phyloP scores from a whole-genome alignment of 441 rosid genomes.

The Populus hybrid region DNA sequence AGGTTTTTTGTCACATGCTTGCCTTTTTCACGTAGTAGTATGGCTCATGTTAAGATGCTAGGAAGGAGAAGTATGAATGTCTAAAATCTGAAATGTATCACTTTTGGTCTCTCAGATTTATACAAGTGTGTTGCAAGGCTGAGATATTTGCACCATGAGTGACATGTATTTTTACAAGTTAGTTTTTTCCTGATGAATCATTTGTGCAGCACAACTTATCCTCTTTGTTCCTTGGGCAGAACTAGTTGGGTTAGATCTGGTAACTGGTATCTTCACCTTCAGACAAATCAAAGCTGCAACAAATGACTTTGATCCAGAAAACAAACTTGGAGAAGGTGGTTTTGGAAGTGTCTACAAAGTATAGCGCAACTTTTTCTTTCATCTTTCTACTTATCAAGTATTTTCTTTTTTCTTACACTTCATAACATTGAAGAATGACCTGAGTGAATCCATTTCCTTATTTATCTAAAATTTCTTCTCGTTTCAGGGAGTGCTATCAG shows the following conservation, averaged over 20 bases:
- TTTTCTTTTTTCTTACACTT: background rate
- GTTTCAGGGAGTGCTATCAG: conserved; percentile 52
- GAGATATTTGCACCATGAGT: no score
- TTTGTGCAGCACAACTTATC: background rate
- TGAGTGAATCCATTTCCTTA: background rate
- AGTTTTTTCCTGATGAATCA: no score
- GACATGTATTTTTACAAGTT: no score
- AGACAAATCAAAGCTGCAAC: conserved; percentile 30
- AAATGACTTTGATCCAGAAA: conserved; percentile 22
- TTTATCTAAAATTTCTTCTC: background rate
- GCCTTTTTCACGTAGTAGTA: no score
- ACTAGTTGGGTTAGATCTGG: conserved; percentile 14
- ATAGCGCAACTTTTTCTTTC: no score
- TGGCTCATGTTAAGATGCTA: no score
- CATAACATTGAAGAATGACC: background rate
- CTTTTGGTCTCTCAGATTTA: no score
- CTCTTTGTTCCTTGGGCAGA: conserved; percentile 6
- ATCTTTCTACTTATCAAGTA: background rate
- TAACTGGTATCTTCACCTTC: conserved; percentile 28
- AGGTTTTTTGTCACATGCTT: no score
- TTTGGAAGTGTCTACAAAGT: conserved; percentile 36
- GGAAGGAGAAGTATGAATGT: no score
- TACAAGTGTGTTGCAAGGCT: no score
- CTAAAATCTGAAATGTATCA: no score
- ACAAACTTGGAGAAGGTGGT: conserved; percentile 40